These are phyloP conservation scores for Diaporthe velutina DNA, from an alignment of 2,329 filamentous ascomycete genomes.

Conservation along the genomic window DNA sequence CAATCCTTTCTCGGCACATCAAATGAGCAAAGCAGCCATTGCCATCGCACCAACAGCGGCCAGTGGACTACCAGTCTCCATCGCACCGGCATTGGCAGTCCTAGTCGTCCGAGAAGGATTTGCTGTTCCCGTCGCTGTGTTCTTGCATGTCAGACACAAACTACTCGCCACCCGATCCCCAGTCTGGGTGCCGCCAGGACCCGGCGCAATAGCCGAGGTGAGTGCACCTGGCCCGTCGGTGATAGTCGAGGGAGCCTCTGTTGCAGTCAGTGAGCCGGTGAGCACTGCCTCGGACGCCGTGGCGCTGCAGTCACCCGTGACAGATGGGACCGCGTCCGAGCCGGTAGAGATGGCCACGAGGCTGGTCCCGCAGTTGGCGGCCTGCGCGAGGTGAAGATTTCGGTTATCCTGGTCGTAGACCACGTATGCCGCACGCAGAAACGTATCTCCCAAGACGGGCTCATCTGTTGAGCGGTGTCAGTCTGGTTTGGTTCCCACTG, in stretches of 20 bases:
- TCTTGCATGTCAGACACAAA: constrained; percentile 26
- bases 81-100: neutral
- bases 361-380: constrained; percentile 35
- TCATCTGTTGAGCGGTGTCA: constrained; percentile 50
- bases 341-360: constrained; percentile 32
- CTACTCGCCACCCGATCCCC: constrained; percentile 10
- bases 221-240: neutral
- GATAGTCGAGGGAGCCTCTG: constrained; percentile 17
- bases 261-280: constrained; percentile 8
- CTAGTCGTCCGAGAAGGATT: neutral
- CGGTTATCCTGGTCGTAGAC: constrained; percentile 61
- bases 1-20: neutral
- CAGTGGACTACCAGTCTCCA: neutral
- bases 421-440: constrained; percentile 59
- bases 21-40: constrained; percentile 25
- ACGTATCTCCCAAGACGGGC: constrained; percentile 59
- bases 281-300: neutral
- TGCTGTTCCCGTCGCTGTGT: neutral
- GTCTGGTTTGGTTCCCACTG: too few relatives aligned
- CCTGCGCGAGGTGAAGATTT: constrained; percentile 39
- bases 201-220: neutral
- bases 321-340: constrained; percentile 26
- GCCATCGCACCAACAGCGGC: constrained; percentile 13
- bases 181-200: neutral
- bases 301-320: constrained; percentile 31